Base-by-base conservation (phyloP, 192 early-diverging fungal genomes). In the Mortierella hygrophila region DNA sequence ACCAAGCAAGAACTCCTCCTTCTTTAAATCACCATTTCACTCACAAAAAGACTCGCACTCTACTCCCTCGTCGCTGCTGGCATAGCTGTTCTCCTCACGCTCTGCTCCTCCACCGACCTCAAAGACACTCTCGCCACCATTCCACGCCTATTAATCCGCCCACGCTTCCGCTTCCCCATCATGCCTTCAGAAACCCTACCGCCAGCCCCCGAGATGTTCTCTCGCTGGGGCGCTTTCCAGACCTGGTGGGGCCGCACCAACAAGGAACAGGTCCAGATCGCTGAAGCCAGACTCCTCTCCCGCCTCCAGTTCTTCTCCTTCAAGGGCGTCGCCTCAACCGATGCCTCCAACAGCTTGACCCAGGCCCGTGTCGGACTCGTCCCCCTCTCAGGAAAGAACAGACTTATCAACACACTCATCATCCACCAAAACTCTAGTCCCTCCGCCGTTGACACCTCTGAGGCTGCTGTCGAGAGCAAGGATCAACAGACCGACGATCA, bases 351-450 rank as follows among this genome's bases (percentile, higher is more conserved):
- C 2, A 78, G 68, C 38, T 79, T 78, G 6, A 84, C 90, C 1
- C 82, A 78, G 16, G 92, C 92, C 41, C 88, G 90, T n/a, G 90
- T 92, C 1, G 93, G 91, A 13, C 87, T 89, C 32, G 94, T 93
- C 7, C 90, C 92, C n/a, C 77, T 92, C 41, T 89, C 83, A 54
- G 86, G 85, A 23, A 85, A 91, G 52, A 88, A 88, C 38, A 74
- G 90, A 20, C 71, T 77, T 16, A 93, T 94, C 81, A 94, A 94
- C 77, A 94, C 93, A 1, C 84, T 94, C 3, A 80, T 93, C 38
- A 91, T 94, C 69, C 92, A 92, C 60, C 92, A 92, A 76, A 83
- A 81, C 42, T 79, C 81, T 0, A 57, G 42, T 10, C 72, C 82
- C 18, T 18, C 76, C 26, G 32, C 85, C 54, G 79, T 77, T 21